phyloP scores from a whole-genome alignment of 805 yeast genomes.

The Pichia exigua region DNA sequence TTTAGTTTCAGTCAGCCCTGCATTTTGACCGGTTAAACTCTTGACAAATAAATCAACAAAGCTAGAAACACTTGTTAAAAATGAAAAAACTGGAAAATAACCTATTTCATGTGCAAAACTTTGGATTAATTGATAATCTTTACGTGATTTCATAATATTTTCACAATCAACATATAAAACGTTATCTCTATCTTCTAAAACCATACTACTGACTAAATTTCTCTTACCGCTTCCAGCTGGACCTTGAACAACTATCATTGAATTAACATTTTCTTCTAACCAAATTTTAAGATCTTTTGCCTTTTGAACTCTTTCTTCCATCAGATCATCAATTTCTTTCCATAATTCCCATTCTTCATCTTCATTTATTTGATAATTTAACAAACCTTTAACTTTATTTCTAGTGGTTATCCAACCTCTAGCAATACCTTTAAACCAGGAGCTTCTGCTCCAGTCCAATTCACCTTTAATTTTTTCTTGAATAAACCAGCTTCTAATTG shows the following conservation, averaged over 20 bases:
- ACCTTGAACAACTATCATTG: slow-evolving; percentile 84
- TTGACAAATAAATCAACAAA: slow-evolving; percentile 81
- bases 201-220: slow-evolving; percentile 64
- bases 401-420: slow-evolving; percentile 23
- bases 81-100: slow-evolving; percentile 88
- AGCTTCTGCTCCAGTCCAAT: slow-evolving; percentile 35
- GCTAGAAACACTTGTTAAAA: slow-evolving; percentile 75
- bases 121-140: slow-evolving; percentile 60
- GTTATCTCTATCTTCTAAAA: slow-evolving; percentile 51
- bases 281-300: slow-evolving; percentile 65
- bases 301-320: slow-evolving; percentile 67
- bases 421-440: slow-evolving; percentile 28
- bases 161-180: slow-evolving; percentile 76
- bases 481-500: slow-evolving; percentile 77
- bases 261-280: slow-evolving; percentile 82
- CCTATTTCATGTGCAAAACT: slow-evolving; percentile 73
- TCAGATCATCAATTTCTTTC: slow-evolving; percentile 27
- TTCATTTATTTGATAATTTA: slow-evolving; percentile 13
- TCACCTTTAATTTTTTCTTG: slow-evolving; percentile 61
- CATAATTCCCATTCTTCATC: slow-evolving; percentile 14
- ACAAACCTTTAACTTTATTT: slow-evolving; percentile 19
- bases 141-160: slow-evolving; percentile 59
- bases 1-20: slow-evolving; percentile 77
- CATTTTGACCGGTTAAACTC: slow-evolving; percentile 89
- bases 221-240: slow-evolving; percentile 95